phyloP scores from a whole-genome alignment of 179 eudicot species.

The Camellia oleifera region DNA sequence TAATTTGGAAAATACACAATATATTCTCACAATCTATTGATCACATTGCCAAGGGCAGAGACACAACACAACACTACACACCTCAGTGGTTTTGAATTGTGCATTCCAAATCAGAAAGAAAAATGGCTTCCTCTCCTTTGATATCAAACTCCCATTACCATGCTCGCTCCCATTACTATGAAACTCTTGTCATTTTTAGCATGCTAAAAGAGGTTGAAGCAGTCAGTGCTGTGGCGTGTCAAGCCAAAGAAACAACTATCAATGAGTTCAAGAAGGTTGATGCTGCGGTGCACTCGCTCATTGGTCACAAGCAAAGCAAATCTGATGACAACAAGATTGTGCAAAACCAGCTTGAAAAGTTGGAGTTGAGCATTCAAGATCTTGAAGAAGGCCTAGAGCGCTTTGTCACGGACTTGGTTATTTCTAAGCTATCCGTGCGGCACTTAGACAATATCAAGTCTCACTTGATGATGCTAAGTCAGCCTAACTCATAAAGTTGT shows the following conservation, averaged over 20 bases:
- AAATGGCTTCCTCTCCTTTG: slow-evolving; percentile 39
- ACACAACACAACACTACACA: not conserved
- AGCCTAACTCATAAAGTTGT: no score
- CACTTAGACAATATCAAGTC: no score
- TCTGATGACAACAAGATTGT: slow-evolving; percentile 6
- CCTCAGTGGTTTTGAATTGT: not conserved
- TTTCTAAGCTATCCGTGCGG: no score
- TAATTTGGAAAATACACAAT: no score
- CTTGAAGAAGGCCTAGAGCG: slow-evolving; percentile 14
- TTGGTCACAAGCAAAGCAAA: slow-evolving; percentile 11
- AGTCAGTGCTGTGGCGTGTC: slow-evolving; percentile 23
- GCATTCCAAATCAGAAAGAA: not conserved
- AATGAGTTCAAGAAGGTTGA: slow-evolving; percentile 12
- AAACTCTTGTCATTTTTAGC: slow-evolving; percentile 1
- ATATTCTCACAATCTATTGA: not conserved
- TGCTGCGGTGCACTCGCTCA: slow-evolving; percentile 13
- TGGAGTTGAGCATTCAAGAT: slow-evolving; percentile 9
- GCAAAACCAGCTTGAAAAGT: not conserved
- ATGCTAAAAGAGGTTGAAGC: slow-evolving; percentile 26
- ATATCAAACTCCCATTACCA: slow-evolving; percentile 26
- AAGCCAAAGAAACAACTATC: not conserved
- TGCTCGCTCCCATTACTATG: slow-evolving; percentile 24
- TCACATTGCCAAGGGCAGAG: not conserved
- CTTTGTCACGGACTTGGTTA: not conserved
- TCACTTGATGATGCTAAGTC: no score